These are phyloP conservation scores for Skeletonema potamos DNA, from an alignment of 108 stramenopile species.

Conservation along the genomic window DNA sequence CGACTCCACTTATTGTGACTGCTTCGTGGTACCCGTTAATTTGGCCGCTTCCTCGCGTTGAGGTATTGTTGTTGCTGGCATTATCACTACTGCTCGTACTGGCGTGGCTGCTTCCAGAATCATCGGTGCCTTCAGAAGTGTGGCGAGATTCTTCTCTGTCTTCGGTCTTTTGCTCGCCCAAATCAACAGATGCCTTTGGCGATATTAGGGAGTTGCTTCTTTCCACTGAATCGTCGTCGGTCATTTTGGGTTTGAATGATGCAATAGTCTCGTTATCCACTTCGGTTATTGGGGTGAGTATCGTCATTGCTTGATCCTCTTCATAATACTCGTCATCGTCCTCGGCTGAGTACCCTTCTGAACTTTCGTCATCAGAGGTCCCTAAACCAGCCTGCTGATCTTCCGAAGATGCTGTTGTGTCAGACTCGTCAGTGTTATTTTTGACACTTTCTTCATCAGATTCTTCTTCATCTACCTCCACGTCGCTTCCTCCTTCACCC, in stretches of 20 bases:
- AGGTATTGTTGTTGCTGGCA: not conserved
- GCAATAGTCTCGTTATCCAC: not conserved
- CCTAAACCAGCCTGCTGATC: not conserved
- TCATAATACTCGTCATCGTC: slow-evolving; percentile 4
- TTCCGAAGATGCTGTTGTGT: slow-evolving; percentile 1
- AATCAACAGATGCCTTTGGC: not conserved
- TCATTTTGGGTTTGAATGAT: not conserved
- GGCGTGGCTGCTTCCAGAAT: not conserved
- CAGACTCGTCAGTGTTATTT: not conserved
- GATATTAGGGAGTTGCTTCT: not conserved
- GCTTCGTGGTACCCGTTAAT: not conserved
- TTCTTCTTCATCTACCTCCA: not conserved
- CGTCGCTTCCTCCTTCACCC: not conserved
- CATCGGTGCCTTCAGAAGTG: not conserved
- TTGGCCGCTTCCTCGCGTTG: not conserved
- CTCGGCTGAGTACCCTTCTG: slow-evolving; percentile 1
- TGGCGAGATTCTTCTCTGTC: not conserved
- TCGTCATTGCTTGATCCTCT: slow-evolving; percentile 4
- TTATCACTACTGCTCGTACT: not conserved
- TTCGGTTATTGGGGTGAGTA: slow-evolving; percentile 19
- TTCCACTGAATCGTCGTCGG: not conserved
- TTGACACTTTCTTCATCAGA: slow-evolving; percentile 1
- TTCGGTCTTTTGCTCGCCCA: not conserved
- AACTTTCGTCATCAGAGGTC: not conserved
- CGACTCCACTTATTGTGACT: not conserved